phyloP scores from a whole-genome alignment of 2,329 filamentous ascomycete species.

The Fusarium camptoceras region DNA sequence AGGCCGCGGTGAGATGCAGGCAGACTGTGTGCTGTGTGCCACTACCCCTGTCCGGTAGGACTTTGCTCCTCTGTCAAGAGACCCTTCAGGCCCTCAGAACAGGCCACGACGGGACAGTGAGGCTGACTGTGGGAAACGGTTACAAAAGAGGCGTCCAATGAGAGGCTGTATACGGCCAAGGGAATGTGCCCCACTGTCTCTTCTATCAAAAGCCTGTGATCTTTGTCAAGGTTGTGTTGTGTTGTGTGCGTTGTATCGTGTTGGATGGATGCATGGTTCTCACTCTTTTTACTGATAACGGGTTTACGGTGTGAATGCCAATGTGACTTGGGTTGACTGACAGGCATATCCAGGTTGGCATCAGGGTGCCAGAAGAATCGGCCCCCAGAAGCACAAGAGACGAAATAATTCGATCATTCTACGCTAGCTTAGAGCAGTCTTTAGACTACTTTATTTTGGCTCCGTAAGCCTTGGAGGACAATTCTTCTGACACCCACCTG shows the following conservation, averaged over 20 bases:
- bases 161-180: slow-evolving; percentile 8
- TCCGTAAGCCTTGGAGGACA: no score
- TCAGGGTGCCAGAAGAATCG: no score
- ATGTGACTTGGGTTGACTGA: slow-evolving; percentile 8
- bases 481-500: no score
- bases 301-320: slow-evolving; percentile 22
- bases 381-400: no score
- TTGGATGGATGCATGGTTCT: slow-evolving; percentile 35
- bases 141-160: slow-evolving; percentile 43
- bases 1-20: slow-evolving; percentile 38
- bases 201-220: slow-evolving; percentile 31
- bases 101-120: slow-evolving; percentile 43
- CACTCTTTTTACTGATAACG: slow-evolving; percentile 21
- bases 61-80: slow-evolving; percentile 30
- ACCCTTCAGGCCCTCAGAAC: slow-evolving; percentile 24
- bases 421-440: no score
- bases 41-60: slow-evolving; percentile 30
- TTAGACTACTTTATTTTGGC: no score
- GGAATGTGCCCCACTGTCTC: slow-evolving; percentile 39
- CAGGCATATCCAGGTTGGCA: not conserved
- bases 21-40: slow-evolving; percentile 19
- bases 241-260: slow-evolving; percentile 1
- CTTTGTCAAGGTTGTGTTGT: slow-evolving; percentile 4
- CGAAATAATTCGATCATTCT: no score
- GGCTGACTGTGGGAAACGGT: slow-evolving; percentile 43